These are phyloP conservation scores for Penicillium turbatum DNA, from an alignment of 495 filamentous ascomycete species.

Conservation along the genomic window DNA sequence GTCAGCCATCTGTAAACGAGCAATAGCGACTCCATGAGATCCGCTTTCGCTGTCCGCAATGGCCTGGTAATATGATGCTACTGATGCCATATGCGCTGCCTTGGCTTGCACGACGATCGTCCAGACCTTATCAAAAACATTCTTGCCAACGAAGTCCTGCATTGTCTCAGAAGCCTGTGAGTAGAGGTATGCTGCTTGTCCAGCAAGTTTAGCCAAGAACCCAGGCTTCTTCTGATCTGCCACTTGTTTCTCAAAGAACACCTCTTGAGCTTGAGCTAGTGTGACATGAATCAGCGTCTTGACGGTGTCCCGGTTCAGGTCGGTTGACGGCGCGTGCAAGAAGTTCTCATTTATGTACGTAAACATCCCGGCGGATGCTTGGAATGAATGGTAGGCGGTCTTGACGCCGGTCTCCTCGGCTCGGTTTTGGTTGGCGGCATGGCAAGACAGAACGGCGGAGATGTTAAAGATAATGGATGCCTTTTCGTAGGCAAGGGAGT, in stretches of 20 bases:
- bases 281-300: conserved; percentile 90
- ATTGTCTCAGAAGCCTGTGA: conserved; percentile 81
- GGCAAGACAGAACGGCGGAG: conserved; percentile 91
- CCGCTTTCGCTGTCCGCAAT: conserved; percentile 84
- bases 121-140: conserved; percentile 96
- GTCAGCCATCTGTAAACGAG: conserved; percentile 79
- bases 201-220: conserved; percentile 85
- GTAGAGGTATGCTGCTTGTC: conserved; percentile 85
- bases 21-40: conserved; percentile 81
- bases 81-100: conserved; percentile 73
- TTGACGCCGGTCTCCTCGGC: conserved; percentile 90
- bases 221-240: conserved; percentile 90
- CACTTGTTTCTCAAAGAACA: conserved; percentile 95
- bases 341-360: conserved; percentile 99
- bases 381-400: conserved; percentile 96
- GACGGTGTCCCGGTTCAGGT: conserved; percentile 90
- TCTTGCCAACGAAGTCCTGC: conserved; percentile 87
- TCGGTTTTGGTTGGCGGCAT: conserved; percentile 89
- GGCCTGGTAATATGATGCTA: conserved; percentile 93
- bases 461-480: conserved; percentile 99
- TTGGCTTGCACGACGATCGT: conserved; percentile 81
- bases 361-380: conserved; percentile 98
- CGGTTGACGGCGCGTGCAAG: conserved; percentile 90
- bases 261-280: conserved; percentile 92
- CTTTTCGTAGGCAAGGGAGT: conserved; percentile 96